Evolutionary conservation across 2,329 filamentous ascomycete genomes (phyloP).

Genomic region (Trichoderma arundinaceum): DNA sequence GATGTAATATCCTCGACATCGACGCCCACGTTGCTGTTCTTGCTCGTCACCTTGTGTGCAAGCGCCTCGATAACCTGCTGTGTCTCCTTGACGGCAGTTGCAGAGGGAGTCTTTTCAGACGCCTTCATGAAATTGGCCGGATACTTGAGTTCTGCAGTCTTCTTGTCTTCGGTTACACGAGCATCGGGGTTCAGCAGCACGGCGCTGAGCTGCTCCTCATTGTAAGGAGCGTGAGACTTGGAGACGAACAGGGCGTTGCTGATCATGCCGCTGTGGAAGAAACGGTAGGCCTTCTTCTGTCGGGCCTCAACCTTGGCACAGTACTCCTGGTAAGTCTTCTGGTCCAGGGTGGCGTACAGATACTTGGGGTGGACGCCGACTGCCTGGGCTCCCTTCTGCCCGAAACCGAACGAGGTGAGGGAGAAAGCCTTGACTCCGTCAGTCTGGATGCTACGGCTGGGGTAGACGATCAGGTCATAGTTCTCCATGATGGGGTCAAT

Average conservation of each 20-base stretch:
- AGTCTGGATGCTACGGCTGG: slow-evolving; percentile 92
- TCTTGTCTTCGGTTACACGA: slow-evolving; percentile 84
- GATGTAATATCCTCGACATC: slow-evolving; percentile 89
- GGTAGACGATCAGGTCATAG: slow-evolving; percentile 97
- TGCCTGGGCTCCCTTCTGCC: slow-evolving; percentile 96
- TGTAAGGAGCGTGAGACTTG: slow-evolving; percentile 90
- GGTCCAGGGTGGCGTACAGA: slow-evolving; percentile 90
- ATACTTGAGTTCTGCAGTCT: slow-evolving; percentile 78
- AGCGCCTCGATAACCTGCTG: slow-evolving; percentile 78
- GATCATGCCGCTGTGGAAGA: slow-evolving; percentile 97
- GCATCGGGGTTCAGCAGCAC: slow-evolving; percentile 95
- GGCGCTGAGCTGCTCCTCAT: slow-evolving; percentile 80
- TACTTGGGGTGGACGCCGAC: slow-evolving; percentile 98
- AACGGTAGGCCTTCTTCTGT: slow-evolving; percentile 98
- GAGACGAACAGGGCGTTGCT: slow-evolving; percentile 98
- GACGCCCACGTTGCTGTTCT: slow-evolving; percentile 82
- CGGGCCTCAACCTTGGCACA: slow-evolving; percentile 85
- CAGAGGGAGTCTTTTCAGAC: slow-evolving; percentile 58
- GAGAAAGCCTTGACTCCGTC: slow-evolving; percentile 99
- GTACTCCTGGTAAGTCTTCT: slow-evolving; percentile 81
- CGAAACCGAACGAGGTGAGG: slow-evolving; percentile 98
- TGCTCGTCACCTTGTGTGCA: slow-evolving; percentile 62
- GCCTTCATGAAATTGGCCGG: slow-evolving; percentile 71
- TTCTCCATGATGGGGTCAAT: slow-evolving; percentile 96
- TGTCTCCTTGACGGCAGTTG: slow-evolving; percentile 64